These are phyloP conservation scores for Rhizopus delemar DNA, from an alignment of 371 early-diverging fungal species.

Conservation along the genomic window DNA sequence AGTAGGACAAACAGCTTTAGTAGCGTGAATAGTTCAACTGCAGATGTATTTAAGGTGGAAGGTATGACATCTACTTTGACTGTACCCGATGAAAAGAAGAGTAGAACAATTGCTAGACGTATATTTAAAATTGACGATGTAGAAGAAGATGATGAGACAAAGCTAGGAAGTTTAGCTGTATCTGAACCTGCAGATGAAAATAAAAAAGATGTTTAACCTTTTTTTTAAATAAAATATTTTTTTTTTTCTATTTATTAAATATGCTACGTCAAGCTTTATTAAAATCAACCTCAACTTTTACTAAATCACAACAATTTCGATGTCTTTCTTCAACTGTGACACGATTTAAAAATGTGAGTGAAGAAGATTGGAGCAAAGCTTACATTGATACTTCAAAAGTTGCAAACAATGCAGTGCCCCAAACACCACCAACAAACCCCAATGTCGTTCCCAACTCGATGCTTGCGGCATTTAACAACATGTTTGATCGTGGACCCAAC, in stretches of 20 bases:
- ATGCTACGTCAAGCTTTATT: not conserved
- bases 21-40: conserved; percentile 16
- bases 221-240: not conserved
- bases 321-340: not conserved
- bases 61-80: conserved; percentile 43
- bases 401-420: conserved; percentile 24
- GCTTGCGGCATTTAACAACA: conserved; percentile 46
- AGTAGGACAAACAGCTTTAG: conserved; percentile 35
- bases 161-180: too few species aligned
- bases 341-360: not conserved
- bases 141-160: too few species aligned
- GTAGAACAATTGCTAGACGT: too few species aligned
- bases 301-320: not conserved
- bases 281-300: not conserved
- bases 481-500: conserved; percentile 58
- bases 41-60: conserved; percentile 49
- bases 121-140: too few species aligned
- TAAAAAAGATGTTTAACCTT: not conserved
- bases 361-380: conserved; percentile 24
- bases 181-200: not conserved
- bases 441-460: conserved; percentile 33
- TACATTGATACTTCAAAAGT: conserved; percentile 21
- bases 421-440: conserved; percentile 19
- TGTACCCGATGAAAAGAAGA: too few species aligned
- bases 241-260: not conserved